Conservation (phyloP, 257 asterid genomes). For the Cruciata laevipes region DNA sequence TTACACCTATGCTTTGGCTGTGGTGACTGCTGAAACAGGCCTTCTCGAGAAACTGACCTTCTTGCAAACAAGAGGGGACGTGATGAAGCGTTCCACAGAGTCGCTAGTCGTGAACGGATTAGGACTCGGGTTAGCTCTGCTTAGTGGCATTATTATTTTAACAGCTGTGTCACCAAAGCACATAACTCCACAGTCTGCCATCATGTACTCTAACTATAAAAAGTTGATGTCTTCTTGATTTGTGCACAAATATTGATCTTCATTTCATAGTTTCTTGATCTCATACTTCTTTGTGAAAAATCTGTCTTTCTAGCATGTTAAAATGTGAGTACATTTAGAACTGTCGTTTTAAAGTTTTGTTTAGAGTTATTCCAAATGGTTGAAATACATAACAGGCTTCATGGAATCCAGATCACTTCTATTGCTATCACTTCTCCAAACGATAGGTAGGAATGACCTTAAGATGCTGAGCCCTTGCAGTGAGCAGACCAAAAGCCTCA, state of each 20-base stretch:
- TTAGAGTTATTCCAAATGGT: not conserved
- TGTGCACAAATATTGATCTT: not conserved
- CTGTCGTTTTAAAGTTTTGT: not conserved
- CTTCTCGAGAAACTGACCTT: conserved; percentile 76
- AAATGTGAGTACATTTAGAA: not conserved
- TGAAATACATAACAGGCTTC: not conserved
- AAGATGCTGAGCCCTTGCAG: conserved; percentile 19
- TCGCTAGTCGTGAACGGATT: conserved; percentile 60
- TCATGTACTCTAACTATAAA: conserved; percentile 24
- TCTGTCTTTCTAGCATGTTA: not conserved
- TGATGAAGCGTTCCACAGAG: conserved; percentile 48
- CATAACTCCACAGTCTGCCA: conserved; percentile 26
- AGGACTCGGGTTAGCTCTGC: conserved; percentile 65
- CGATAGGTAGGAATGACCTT: not conserved
- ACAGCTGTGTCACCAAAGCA: conserved; percentile 58
- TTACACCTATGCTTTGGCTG: conserved; percentile 72
- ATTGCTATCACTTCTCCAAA: not conserved
- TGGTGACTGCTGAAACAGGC: conserved; percentile 80
- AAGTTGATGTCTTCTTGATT: conserved; percentile 22
- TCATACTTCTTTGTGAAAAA: not conserved
- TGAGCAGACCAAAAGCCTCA: conserved; percentile 24
- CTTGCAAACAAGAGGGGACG: conserved; percentile 52
- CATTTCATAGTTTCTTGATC: not conserved
- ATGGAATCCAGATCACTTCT: not conserved
- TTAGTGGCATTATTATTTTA: conserved; percentile 55